phyloP scores from a whole-genome alignment of 2,329 filamentous ascomycete species.

The Sclerotinia subarctica region DNA sequence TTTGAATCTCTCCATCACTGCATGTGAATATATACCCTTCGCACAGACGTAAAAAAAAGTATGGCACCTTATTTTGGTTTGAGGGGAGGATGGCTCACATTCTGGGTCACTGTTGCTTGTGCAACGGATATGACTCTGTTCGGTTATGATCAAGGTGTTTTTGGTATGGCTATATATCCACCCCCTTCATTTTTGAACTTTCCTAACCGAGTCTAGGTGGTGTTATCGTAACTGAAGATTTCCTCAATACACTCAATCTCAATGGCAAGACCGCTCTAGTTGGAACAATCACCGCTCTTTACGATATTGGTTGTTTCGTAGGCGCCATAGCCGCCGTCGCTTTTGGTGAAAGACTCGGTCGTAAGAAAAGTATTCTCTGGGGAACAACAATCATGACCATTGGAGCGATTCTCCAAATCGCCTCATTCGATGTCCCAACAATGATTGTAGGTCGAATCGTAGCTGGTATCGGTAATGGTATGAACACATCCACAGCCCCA shows the following conservation, averaged over 20 bases:
- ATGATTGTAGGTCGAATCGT: slow-evolving; percentile 63
- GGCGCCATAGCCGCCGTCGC: slow-evolving; percentile 40
- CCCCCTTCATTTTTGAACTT: neutral
- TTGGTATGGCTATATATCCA: slow-evolving; percentile 29
- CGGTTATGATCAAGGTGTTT: slow-evolving; percentile 50
- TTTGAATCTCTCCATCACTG: neutral
- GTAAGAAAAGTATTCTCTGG: slow-evolving; percentile 30
- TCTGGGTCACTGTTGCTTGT: slow-evolving; percentile 52
- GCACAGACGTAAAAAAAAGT: neutral
- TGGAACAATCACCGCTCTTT: slow-evolving; percentile 49
- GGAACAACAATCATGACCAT: slow-evolving; percentile 31
- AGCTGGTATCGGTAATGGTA: slow-evolving; percentile 72
- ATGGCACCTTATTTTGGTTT: slow-evolving; percentile 47
- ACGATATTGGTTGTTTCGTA: slow-evolving; percentile 48
- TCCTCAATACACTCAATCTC: slow-evolving; percentile 40
- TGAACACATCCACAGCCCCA: slow-evolving; percentile 46
- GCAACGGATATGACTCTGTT: slow-evolving; percentile 45
- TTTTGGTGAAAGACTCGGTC: slow-evolving; percentile 41
- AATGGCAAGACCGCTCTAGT: slow-evolving; percentile 20
- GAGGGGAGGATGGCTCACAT: slow-evolving; percentile 53
- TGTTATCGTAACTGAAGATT: slow-evolving; percentile 48
- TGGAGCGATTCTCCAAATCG: slow-evolving; percentile 37
- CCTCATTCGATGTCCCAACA: slow-evolving; percentile 53
- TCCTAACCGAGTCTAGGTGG: slow-evolving; percentile 36
- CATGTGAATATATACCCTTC: slow-evolving; percentile 1